A percentile compares a stretch with the other conserved stretches of the same genome.
phyloP scores from a whole-genome alignment of 257 asterid species.

The Petunia axillaris region DNA sequence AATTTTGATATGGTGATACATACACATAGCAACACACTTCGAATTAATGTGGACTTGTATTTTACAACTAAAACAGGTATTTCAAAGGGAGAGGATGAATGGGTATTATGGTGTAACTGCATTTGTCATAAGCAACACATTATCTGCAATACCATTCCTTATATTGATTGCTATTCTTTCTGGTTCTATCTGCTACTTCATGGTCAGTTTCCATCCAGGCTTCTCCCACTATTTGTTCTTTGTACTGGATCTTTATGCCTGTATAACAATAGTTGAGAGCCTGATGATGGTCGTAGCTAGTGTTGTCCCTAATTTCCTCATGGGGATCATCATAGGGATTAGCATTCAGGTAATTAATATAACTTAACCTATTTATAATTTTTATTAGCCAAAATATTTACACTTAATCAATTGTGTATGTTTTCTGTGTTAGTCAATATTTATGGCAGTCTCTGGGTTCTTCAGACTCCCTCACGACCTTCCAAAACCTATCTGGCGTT shows the following conservation, averaged over 20 bases:
- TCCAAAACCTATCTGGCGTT: constrained; percentile 94
- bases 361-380: too few relatives aligned
- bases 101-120: constrained; percentile 93
- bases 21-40: background rate
- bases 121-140: constrained; percentile 86
- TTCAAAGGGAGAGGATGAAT: constrained; percentile 33
- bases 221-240: constrained; percentile 73
- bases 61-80: constrained; percentile 50
- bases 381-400: too few relatives aligned
- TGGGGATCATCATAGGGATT: constrained; percentile 94
- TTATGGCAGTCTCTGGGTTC: constrained; percentile 92
- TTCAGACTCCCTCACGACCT: constrained; percentile 93
- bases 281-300: constrained; percentile 61
- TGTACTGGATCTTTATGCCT: constrained; percentile 71
- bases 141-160: constrained; percentile 34
- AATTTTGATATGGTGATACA: background rate
- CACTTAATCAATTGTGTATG: too few relatives aligned
- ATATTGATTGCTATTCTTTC: constrained; percentile 73
- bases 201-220: constrained; percentile 91
- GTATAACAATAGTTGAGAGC: constrained; percentile 96
- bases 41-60: background rate
- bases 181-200: constrained; percentile 88
- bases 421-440: constrained; percentile 59
- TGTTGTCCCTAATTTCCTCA: too few relatives aligned
- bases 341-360: constrained; percentile 70